phyloP scores from a whole-genome alignment of 225 moss, liverwort and hornwort species.

The Climacium dendroides region DNA sequence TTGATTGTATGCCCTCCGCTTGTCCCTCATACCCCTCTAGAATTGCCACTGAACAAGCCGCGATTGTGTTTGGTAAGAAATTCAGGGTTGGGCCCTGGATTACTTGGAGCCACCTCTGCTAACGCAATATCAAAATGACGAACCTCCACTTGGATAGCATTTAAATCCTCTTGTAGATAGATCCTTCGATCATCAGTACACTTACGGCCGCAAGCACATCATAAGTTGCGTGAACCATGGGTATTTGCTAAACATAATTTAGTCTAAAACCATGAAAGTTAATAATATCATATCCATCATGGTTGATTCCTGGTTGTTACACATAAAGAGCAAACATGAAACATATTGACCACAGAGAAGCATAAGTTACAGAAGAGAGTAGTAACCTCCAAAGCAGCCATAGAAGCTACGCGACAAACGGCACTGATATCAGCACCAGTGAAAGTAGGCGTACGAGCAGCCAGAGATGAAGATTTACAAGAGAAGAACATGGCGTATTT shows the following conservation, averaged over 20 bases:
- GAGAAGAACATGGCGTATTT: slow-evolving; percentile 52
- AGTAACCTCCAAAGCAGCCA: slow-evolving; percentile 70
- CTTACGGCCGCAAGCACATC: neutral
- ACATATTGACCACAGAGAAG: neutral
- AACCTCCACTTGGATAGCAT: slow-evolving; percentile 29
- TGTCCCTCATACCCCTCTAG: neutral
- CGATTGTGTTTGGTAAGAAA: slow-evolving; percentile 29
- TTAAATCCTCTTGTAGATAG: slow-evolving; percentile 25
- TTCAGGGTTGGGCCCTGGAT: slow-evolving; percentile 28
- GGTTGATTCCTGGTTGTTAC: neutral
- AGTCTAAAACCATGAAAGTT: neutral
- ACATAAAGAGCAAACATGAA: neutral
- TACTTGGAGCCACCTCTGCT: slow-evolving; percentile 28
- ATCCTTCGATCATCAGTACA: neutral
- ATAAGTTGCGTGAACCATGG: neutral
- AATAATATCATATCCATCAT: neutral
- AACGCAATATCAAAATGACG: slow-evolving; percentile 38
- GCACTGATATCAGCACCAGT: slow-evolving; percentile 92
- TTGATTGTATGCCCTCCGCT: neutral
- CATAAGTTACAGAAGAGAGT: neutral
- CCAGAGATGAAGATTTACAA: slow-evolving; percentile 42
- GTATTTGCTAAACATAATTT: neutral
- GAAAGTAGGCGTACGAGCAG: slow-evolving; percentile 46
- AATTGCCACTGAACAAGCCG: slow-evolving; percentile 3
- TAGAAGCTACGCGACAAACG: slow-evolving; percentile 78